A percentile compares a stretch with the other conserved stretches of the same genome.
These are phyloP conservation scores for Pythium apleroticum DNA, from an alignment of 352 stramenopile species.

Conservation along the genomic window DNA sequence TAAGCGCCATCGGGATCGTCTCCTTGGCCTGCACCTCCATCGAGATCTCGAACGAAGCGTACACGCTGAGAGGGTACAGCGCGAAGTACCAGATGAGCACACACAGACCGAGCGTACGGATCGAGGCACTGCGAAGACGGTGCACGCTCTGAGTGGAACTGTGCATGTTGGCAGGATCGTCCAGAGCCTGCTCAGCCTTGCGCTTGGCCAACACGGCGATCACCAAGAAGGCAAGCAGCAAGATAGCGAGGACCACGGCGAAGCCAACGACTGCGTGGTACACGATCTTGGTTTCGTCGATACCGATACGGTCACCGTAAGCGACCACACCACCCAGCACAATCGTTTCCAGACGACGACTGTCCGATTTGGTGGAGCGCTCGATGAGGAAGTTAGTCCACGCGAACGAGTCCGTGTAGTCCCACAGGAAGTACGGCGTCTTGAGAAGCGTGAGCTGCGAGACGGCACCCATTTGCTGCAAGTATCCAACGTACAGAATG, in stretches of 20 bases:
- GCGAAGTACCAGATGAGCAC: conserved; percentile 4
- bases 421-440: conserved; percentile 64
- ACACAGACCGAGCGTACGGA: background rate
- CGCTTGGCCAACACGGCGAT: conserved; percentile 29
- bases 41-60: conserved; percentile 2
- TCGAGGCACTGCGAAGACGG: background rate
- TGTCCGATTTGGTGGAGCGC: background rate
- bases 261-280: conserved; percentile 43
- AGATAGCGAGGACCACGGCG: conserved; percentile 34
- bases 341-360: conserved; percentile 55
- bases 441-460: conserved; percentile 65
- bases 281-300: conserved; percentile 52
- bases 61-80: background rate
- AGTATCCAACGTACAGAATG: conserved; percentile 59
- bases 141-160: background rate
- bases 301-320: conserved; percentile 56
- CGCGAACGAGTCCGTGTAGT: conserved; percentile 68
- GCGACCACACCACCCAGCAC: conserved; percentile 56
- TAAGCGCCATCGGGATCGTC: background rate
- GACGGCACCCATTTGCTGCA: conserved; percentile 66
- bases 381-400: conserved; percentile 67
- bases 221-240: conserved; percentile 39
- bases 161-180: background rate
- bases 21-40: conserved; percentile 3
- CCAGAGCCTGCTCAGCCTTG: background rate